These are phyloP conservation scores for Iris pallida DNA, from an alignment of 116 monocot genomes.

Conservation along the genomic window DNA sequence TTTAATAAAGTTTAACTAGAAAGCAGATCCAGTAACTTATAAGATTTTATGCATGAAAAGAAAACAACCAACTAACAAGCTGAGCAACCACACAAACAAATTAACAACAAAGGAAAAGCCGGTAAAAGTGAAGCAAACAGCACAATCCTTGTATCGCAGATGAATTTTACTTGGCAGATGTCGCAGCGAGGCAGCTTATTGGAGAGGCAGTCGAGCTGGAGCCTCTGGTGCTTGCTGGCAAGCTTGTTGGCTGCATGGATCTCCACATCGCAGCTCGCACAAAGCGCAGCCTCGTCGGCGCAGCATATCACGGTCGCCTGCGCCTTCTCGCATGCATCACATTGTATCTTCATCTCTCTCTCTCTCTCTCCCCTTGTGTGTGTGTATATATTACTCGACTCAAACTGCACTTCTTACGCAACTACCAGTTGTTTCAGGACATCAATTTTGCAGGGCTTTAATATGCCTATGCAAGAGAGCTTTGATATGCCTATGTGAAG, in stretches of 20 bases:
- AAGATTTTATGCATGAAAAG: neutral
- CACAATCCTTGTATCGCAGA: too few relatives aligned
- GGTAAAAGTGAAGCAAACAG: too few relatives aligned
- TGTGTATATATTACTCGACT: too few relatives aligned
- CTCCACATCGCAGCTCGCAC: conserved; percentile 68
- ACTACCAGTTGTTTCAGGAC: too few relatives aligned
- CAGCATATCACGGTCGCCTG: conserved; percentile 85
- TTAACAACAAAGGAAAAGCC: neutral
- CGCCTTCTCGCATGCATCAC: conserved; percentile 76
- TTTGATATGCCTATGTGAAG: too few relatives aligned
- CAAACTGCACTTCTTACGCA: too few relatives aligned
- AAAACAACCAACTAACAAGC: neutral
- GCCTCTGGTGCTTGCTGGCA: conserved; percentile 94
- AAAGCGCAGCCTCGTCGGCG: conserved; percentile 97
- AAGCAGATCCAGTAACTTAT: too few relatives aligned
- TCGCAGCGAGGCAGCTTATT: conserved; percentile 74
- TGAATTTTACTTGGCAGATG: conserved; percentile 63
- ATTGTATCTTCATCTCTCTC: conserved; percentile 76
- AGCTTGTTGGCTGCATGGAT: conserved; percentile 95
- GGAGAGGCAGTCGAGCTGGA: conserved; percentile 47
- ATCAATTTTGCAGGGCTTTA: too few relatives aligned
- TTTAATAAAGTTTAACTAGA: too few relatives aligned
- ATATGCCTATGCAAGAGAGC: too few relatives aligned
- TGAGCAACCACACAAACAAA: neutral
- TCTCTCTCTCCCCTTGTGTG: neutral